Conservation (phyloP, 305 asterid species). For the Euphrasia arctica region DNA sequence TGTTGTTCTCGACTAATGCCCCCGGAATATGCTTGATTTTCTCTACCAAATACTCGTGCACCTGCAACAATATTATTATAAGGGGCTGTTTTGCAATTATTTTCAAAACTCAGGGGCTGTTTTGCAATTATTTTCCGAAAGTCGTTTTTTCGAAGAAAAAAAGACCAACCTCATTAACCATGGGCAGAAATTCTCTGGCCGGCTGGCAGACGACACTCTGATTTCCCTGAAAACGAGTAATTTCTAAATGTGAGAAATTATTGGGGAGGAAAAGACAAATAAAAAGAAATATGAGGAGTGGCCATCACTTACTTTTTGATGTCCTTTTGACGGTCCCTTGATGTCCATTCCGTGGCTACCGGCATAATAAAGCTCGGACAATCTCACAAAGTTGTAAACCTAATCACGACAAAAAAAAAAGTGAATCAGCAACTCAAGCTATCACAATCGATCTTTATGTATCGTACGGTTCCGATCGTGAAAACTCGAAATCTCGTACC, state of each 20-base stretch:
- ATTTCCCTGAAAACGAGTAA: constrained; percentile 34
- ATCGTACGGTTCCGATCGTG: not conserved
- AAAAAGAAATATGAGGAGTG: not conserved
- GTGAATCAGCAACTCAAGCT: not conserved
- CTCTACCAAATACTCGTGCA: constrained; percentile 38
- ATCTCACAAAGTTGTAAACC: constrained; percentile 64
- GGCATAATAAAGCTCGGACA: constrained; percentile 88
- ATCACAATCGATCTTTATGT: not conserved
- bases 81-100: not conserved
- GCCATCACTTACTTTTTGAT: constrained; percentile 26
- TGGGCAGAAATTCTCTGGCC: constrained; percentile 59
- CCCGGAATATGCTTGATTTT: constrained; percentile 47
- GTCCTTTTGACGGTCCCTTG: constrained; percentile 72
- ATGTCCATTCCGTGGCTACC: constrained; percentile 99
- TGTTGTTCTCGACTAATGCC: constrained; percentile 61
- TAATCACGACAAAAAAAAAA: constrained; percentile 15
- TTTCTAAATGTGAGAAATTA: not conserved
- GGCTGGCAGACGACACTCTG: constrained; percentile 61
- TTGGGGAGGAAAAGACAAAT: not conserved
- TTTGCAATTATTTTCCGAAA: not conserved
- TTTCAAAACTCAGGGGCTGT: not conserved
- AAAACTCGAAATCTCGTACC: constrained; percentile 35
- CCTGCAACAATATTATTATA: constrained; percentile 27
- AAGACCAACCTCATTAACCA: constrained; percentile 47
- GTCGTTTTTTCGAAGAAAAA: not conserved